Percentiles rank a stretch among this genome's conserved stretches.
These are phyloP conservation scores for Rhynchosporium graminicola DNA, from an alignment of 2,329 filamentous ascomycete species.

Conservation along the genomic window DNA sequence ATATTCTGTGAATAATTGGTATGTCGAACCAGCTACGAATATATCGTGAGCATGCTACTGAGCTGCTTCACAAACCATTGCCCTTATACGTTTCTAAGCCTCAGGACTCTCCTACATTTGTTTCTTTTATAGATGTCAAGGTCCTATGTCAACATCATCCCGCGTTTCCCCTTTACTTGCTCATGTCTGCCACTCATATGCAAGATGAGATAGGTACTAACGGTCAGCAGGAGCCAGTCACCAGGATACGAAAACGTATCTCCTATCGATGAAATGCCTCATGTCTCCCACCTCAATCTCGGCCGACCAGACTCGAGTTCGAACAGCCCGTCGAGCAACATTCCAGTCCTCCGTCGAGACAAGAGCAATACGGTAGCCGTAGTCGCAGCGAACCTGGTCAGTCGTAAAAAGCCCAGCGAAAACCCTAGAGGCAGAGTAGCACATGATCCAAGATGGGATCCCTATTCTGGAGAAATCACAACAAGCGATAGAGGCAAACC, in stretches of 20 bases:
- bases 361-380: conserved; percentile 37
- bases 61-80: conserved; percentile 24
- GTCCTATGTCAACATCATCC: conserved; percentile 28
- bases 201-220: conserved; percentile 19
- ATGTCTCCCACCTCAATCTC: conserved; percentile 31
- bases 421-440: conserved; percentile 28
- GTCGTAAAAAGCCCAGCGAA: conserved; percentile 32
- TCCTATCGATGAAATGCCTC: conserved; percentile 43
- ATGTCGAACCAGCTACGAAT: conserved; percentile 29
- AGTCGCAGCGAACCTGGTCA: conserved; percentile 32
- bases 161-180: conserved; percentile 27
- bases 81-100: background rate
- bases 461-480: conserved; percentile 65
- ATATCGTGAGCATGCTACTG: conserved; percentile 22
- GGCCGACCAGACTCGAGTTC: conserved; percentile 18
- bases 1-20: conserved; percentile 28
- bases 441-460: conserved; percentile 60
- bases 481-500: conserved; percentile 56
- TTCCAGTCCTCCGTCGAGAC: conserved; percentile 39
- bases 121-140: conserved; percentile 20
- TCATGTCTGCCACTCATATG: conserved; percentile 27
- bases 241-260: conserved; percentile 42
- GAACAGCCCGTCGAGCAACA: conserved; percentile 34
- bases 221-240: conserved; percentile 28
- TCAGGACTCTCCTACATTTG: conserved; percentile 10